Evolutionary conservation across 1,284 basidiomycete genomes (phyloP), one percentile per base, ranked within the genome.

Genomic region (Cryptococcus jaspeensis): DNA sequence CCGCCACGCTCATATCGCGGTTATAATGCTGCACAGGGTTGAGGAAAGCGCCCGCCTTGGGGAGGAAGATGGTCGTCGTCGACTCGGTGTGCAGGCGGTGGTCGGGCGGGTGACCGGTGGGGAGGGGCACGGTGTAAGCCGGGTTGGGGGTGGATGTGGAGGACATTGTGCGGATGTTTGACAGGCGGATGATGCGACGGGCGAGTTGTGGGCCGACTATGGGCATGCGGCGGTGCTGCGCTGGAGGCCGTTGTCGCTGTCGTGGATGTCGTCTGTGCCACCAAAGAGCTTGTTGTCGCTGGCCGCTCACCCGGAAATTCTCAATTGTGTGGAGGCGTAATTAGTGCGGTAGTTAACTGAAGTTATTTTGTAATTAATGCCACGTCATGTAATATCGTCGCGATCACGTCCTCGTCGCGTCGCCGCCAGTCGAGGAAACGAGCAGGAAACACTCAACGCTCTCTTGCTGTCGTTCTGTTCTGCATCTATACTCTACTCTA

Each of bases 1-100:
- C 89, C 7, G 93, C 89, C 37, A 96, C 87, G 62, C 89, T 92
- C 53, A 93, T 78, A 77, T 99, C 95, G 43, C 96, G 84, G 78
- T 99, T 99, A 82, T 97, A 99, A 76, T 99, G 92, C 71, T 99
- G 95, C 7, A 98, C 90, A 2, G 96, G 95, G 73, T 99, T 99
- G 58, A 99, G 80, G 78, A 99, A 99, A 1, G 92, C 89, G 68
- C 90, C 86, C 54, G 79, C 80, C 45, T 86, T 82, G 0, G 88
- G 86, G 11, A 92, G 81, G 55, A 95, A 83, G 67, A 95, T 89
- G 66, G 86, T 86, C 1, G 92, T 86, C 1, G 84, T 87, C 68
- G 90, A 89, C 80, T 96, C 92, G 9, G 86, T 88, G 78, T 93
- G 89, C 48, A 92, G 81, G 8, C 82, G 84, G 77, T 86, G 89